Base-by-base conservation (phyloP, 257 asterid species). In the Rauvolfia tetraphylla region DNA sequence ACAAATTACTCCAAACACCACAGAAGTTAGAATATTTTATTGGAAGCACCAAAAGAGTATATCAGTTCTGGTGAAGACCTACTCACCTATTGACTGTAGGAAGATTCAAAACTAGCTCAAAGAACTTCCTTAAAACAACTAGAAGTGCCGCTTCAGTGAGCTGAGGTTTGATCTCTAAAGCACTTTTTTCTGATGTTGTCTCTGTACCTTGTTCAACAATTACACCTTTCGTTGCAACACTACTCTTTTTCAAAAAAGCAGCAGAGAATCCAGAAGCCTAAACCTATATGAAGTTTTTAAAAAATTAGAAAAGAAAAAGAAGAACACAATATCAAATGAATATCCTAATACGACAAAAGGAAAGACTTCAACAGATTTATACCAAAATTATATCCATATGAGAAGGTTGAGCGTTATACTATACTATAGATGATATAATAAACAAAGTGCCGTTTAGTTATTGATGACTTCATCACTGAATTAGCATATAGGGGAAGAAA, bases 261-360 rank as follows among this genome's bases (percentile, higher is more conserved):
- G 97, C 98, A 69, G 97, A 91, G 81, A 95, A 95, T 68, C 98
- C 98, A 34, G 91, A 92, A 42, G 97, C 98, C 86, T 91, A 95
- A 44, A 95, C 98, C 98, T 95, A 75, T 54, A 85, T 9, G 57
- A 18, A 73, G 27, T 51, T 62, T 67, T 75, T 15, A 53, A 23
- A 61, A 29, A 0, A 34, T 58, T n/a, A 20, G 34, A 23, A 27
- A 18, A 44, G 5, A 14, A 8, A 4, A 36, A 27, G 6, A 27
- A 38, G 17, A 0, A 59, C 5, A 70, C 18, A 4, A n/a, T 7
- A 57, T 27, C 12, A 46, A 75, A 74, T 18, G 22, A 22, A 75
- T 33, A 71, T 4, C 29, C 31, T 39, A 25, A 46, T 11, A 29
- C 5, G 8, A 68, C 46, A 38, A 17, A 53, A 38, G 11, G 66